Percentiles rank a stretch among this genome's conserved stretches.
phyloP scores from a whole-genome alignment of 2,329 filamentous ascomycete species.

The Fusarium multiceps region DNA sequence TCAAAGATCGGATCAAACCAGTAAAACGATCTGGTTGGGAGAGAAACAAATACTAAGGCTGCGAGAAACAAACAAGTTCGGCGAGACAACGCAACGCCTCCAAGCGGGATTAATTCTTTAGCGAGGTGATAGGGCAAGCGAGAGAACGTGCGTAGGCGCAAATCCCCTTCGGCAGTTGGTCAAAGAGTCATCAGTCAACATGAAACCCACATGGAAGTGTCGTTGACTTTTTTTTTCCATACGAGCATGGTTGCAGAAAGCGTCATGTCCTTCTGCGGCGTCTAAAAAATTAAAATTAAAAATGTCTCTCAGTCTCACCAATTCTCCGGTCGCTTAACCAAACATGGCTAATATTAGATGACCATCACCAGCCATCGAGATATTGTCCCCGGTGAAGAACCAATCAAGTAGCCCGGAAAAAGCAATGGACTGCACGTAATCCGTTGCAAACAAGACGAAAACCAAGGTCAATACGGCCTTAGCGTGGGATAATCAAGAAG shows the following conservation, averaged over 20 bases:
- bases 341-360: constrained; percentile 18
- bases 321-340: constrained; percentile 5
- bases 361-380: constrained; percentile 12
- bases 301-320: background rate
- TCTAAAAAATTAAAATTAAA: too few species aligned
- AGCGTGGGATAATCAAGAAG: background rate
- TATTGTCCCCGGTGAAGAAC: background rate
- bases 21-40: background rate
- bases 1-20: background rate
- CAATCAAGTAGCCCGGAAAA: constrained; percentile 1
- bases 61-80: background rate
- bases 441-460: background rate
- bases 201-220: background rate
- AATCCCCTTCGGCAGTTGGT: constrained; percentile 6
- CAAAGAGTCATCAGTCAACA: background rate
- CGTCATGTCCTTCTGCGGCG: constrained; percentile 30
- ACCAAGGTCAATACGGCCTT: background rate
- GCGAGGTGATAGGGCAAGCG: background rate
- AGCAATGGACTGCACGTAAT: background rate
- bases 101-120: background rate
- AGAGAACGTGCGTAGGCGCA: constrained; percentile 5
- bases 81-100: background rate
- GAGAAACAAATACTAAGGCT: background rate
- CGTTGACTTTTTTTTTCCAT: background rate
- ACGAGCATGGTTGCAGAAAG: constrained; percentile 26